Evolutionary conservation across 768 basidiomycete species (phyloP), one percentile per base, ranked within the genome.

Genomic region (Auriscalpium orientale): DNA sequence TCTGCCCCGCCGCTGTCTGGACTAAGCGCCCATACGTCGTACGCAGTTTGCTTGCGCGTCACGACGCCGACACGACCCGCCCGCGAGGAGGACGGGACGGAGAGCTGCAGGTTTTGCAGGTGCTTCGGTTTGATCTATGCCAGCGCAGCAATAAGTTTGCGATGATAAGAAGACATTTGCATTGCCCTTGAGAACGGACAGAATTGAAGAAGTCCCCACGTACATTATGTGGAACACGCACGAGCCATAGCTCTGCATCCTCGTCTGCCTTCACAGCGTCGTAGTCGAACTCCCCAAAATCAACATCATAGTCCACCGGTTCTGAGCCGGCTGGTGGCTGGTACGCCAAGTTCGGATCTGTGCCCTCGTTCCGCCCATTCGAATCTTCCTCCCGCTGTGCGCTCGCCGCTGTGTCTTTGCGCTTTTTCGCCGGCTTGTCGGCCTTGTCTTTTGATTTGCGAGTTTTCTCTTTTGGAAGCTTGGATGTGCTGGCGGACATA

Each of bases 201-300:
- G 6, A 13, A 15, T 28, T 8, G 36, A 35, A 11, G 28, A 8
- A 10, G 8, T 43, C 16, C 8, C 2, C 12, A 51, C 61, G 59
- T 43, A 62, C 61, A 0, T 33, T 16, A 8, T 10, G 38, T 16
- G 58, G 61, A 9, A 46, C 59, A 3, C 58, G 58, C 10, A 62
- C 46, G 8, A 62, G 51, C 61, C 61, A 62, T n/a, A 62, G 59
- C 56, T 62, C 61, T 1, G 54, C 58, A 18, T 48, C 54, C 1
- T 57, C 58, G 22, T 55, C 55, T 13, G 49, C 56, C 15, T 53
- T 55, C 20, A 62, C 46, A 16, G 58, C 40, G 18, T 62, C 61
- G 33, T 57, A 60, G 37, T 62, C 61, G 45, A 62, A 60, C 15
- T 57, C 61, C 4, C 61, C 61, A 34, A 57, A 62, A 2, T 60